phyloP scores from a whole-genome alignment of 192 early-diverging fungal genomes.

The Lunasporangiospora selenospora region DNA sequence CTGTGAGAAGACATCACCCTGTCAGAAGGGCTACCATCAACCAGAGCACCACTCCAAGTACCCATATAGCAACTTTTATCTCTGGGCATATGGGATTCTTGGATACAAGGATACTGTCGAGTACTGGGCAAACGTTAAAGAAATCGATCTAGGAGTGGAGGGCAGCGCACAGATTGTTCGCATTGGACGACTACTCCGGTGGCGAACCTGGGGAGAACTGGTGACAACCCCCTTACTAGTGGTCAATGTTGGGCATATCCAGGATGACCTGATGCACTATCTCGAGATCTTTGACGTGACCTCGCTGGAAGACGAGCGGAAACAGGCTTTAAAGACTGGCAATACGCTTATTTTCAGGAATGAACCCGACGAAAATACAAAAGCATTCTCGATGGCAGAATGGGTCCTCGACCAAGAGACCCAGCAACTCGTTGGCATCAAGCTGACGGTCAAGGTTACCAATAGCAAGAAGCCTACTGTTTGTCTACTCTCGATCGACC shows the following conservation, averaged over 20 bases:
- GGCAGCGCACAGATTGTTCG: conserved; percentile 13
- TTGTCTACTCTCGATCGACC: conserved; percentile 18
- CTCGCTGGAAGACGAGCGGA: conserved; percentile 11
- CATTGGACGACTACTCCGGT: conserved; percentile 40
- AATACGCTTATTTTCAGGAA: conserved; percentile 14
- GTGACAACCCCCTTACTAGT: conserved; percentile 22
- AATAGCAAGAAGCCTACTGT: conserved; percentile 10
- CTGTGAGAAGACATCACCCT: conserved; percentile 19
- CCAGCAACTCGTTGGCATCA: conserved; percentile 23
- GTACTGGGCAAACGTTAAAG: conserved; percentile 19
- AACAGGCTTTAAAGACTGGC: neutral
- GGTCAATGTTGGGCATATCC: conserved; percentile 39
- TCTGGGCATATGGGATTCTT: conserved; percentile 14
- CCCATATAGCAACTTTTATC: conserved; percentile 21
- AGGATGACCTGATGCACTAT: conserved; percentile 14
- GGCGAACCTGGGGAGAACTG: conserved; percentile 16
- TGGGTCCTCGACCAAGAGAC: conserved; percentile 35
- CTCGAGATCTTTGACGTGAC: conserved; percentile 19
- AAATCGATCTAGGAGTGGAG: conserved; percentile 26
- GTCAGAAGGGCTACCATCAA: conserved; percentile 13
- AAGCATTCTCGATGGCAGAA: conserved; percentile 31
- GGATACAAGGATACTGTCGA: conserved; percentile 42
- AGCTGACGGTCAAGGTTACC: conserved; percentile 28
- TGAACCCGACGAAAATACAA: conserved; percentile 5
- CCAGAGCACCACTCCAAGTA: conserved; percentile 29